Evolutionary conservation across 148 eudicot species (phyloP).

Genomic region (Hydrangea macrophylla): DNA sequence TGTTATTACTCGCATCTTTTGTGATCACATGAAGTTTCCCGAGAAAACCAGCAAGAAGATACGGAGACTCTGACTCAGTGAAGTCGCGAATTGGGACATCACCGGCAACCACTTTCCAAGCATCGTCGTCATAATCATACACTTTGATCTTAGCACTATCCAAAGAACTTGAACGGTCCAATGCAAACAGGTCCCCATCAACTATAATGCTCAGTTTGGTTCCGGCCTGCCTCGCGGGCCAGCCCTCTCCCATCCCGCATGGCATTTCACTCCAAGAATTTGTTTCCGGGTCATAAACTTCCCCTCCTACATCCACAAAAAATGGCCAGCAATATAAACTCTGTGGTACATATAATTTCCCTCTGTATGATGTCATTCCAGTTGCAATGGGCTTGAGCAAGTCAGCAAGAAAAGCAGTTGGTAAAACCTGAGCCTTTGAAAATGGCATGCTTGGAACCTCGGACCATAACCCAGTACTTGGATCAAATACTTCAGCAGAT

Average conservation of each 20-base stretch:
- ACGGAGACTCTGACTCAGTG: constrained; percentile 72
- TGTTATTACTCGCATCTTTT: constrained; percentile 56
- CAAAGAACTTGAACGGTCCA: constrained; percentile 75
- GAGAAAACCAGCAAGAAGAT: constrained; percentile 67
- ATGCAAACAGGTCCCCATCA: constrained; percentile 72
- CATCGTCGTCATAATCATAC: constrained; percentile 65
- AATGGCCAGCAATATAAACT: constrained; percentile 97
- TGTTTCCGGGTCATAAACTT: constrained; percentile 84
- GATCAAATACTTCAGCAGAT: constrained; percentile 89
- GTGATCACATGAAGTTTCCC: constrained; percentile 90
- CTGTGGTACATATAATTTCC: constrained; percentile 87
- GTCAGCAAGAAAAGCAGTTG: constrained; percentile 80
- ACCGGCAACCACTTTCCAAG: constrained; percentile 69
- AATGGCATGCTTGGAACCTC: constrained; percentile 93
- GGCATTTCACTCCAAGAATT: constrained; percentile 94
- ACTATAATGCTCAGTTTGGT: constrained; percentile 81
- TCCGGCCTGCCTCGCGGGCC: constrained; percentile 99
- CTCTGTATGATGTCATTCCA: constrained; percentile 81
- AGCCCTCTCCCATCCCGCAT: constrained; percentile 92
- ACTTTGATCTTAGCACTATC: constrained; percentile 75
- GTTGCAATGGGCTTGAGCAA: constrained; percentile 95
- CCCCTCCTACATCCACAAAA: constrained; percentile 97
- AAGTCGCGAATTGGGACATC: constrained; percentile 52
- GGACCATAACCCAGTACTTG: constrained; percentile 64
- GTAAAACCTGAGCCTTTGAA: constrained; percentile 79